Conservation (phyloP, 305 asterid species). For the Fraxinus floribunda region DNA sequence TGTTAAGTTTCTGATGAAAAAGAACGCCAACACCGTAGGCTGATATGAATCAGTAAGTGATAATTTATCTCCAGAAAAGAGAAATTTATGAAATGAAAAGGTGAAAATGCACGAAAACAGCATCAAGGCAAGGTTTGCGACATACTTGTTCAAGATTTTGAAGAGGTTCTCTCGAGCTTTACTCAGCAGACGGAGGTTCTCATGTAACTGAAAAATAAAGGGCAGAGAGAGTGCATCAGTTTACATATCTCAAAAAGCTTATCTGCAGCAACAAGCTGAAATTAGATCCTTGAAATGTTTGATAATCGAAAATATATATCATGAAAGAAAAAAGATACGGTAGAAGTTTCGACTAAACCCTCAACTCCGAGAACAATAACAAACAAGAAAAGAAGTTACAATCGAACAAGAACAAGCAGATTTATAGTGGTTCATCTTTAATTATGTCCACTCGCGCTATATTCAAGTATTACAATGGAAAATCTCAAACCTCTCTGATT, state of each 20-base stretch:
- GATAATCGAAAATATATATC: not conserved
- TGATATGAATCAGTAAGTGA: not conserved
- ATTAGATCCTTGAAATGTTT: not conserved
- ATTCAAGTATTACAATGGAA: not conserved
- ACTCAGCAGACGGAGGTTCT: conserved; percentile 66
- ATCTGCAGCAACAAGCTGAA: not conserved
- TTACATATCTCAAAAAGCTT: not conserved
- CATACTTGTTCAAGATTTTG: conserved; percentile 63
- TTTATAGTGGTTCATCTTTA: not conserved
- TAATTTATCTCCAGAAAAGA: not conserved
- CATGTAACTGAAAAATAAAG: conserved; percentile 55
- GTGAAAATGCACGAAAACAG: not conserved
- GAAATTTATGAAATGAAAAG: not conserved
- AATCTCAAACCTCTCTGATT: not conserved
- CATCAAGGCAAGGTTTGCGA: not conserved
- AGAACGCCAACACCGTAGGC: not conserved
- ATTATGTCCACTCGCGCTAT: not conserved
- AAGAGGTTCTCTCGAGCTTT: conserved; percentile 81
- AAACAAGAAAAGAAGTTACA: not conserved
- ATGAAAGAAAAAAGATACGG: not conserved
- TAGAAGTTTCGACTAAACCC: not conserved
- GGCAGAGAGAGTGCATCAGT: conserved; percentile 13
- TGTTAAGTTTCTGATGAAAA: not conserved
- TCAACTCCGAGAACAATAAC: not conserved
- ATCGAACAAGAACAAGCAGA: not conserved